Base-by-base conservation (phyloP, 257 asterid species). In the Henckelia pumila region DNA sequence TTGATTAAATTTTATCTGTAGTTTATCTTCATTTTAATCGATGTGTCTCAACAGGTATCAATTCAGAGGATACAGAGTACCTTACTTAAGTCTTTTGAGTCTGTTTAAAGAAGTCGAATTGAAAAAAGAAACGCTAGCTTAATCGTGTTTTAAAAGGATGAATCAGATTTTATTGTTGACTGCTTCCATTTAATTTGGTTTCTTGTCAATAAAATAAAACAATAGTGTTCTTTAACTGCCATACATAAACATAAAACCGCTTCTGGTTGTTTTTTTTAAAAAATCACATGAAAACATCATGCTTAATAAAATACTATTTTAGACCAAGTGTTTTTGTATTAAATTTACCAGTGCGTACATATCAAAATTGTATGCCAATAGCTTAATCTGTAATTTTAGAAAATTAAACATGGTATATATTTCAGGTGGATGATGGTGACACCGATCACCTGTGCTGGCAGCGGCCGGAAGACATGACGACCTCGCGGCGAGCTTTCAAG, bases 371-470 rank as follows among this genome's bases (percentile, higher is more conserved):
- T 40, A 0, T 35, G 47, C 17, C 9, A 7, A 25, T 67, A 21
- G 56, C 58, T 55, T 73, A 44, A 55, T 56, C 37, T 33, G 56
- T 49, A 66, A 70, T 50, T 33, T n/a, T n/a, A n/a, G n/a, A n/a
- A n/a, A n/a, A 1, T 20, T n/a, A 8, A 24, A 69, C 8, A 62
- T 76, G 8, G 32, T 71, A n/a, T n/a, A n/a, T n/a, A 62, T 66
- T 24, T 22, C 74, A 87, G 95, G 91, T 84, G 72, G 95, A 91
- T 40, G 91, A 87, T 26, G 95, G 95, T 17, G 87, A 84, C 66
- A 87, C 95, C 14, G 95, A 87, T 57, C 95, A 85, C 82, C 75
- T 81, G 26, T 87, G 91, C 78, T 85, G 95, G 95, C 91, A 87
- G 71, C 69, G 91, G 69, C 89, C 86, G 66, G 91, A 87, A 81